Conservation (phyloP, 106 monocot genomes). For the Platanthera guangdongensis region DNA sequence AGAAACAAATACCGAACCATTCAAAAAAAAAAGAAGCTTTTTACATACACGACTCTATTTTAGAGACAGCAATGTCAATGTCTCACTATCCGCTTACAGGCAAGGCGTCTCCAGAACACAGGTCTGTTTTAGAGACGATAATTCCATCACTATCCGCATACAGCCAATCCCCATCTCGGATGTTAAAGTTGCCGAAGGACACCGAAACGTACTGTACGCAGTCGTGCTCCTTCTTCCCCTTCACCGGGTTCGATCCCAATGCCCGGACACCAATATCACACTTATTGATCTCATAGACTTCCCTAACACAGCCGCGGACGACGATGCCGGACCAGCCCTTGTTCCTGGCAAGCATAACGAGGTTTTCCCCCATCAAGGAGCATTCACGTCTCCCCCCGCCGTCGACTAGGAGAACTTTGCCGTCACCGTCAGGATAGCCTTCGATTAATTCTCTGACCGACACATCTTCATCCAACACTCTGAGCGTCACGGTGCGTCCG, state of each 20-base stretch:
- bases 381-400: conserved; percentile 30
- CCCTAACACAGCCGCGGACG: conserved; percentile 32
- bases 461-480: conserved; percentile 36
- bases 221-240: conserved; percentile 24
- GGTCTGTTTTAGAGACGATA: conserved; percentile 16
- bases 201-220: conserved; percentile 29
- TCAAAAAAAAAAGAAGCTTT: no score
- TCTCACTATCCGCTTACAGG: no score
- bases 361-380: conserved; percentile 34
- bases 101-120: neutral
- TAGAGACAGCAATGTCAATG: no score
- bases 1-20: no score
- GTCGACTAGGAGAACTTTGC: conserved; percentile 26
- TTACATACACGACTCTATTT: no score
- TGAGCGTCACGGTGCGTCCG: conserved; percentile 31
- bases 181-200: conserved; percentile 14
- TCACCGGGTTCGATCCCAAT: conserved; percentile 27
- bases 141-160: conserved; percentile 30
- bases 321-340: conserved; percentile 33
- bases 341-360: conserved; percentile 30
- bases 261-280: conserved; percentile 31
- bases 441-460: conserved; percentile 28
- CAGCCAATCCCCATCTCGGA: conserved; percentile 37
- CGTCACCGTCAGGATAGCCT: conserved; percentile 14
- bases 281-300: conserved; percentile 30